Percentiles rank a stretch among this genome's conserved stretches.
phyloP scores from a whole-genome alignment of 192 early-diverging fungal genomes.

The Oehlia diaphana region DNA sequence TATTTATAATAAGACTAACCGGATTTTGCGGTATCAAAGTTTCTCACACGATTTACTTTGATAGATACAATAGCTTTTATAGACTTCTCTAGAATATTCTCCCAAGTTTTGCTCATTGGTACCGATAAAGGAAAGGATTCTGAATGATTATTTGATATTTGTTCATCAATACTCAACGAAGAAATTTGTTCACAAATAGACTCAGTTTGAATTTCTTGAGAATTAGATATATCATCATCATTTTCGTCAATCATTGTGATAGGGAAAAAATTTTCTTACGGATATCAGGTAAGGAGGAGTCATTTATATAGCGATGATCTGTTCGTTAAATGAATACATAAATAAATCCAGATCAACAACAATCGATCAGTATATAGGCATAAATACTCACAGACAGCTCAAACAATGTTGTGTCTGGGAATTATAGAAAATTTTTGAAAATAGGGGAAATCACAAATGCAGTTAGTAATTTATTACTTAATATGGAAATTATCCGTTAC shows the following conservation, averaged over 20 bases:
- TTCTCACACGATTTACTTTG: slow-evolving; percentile 71
- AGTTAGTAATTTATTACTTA: no score
- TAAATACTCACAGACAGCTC: no score
- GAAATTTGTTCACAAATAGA: background rate
- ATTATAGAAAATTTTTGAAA: no score
- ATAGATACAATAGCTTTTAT: slow-evolving; percentile 79
- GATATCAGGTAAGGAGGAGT: no score
- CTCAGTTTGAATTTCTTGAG: background rate
- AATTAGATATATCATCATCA: background rate
- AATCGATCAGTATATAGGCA: no score
- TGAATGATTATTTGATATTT: background rate
- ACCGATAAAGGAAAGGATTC: background rate
- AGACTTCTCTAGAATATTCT: slow-evolving; percentile 67
- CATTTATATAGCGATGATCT: no score
- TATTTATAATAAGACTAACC: slow-evolving; percentile 44
- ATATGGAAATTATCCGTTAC: no score
- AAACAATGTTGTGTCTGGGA: no score
- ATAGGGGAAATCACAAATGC: no score
- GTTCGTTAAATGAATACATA: no score
- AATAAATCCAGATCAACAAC: no score
- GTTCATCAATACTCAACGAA: background rate
- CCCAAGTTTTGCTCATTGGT: slow-evolving; percentile 45
- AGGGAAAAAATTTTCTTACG: no score
- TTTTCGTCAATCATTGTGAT: background rate
- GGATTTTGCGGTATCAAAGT: slow-evolving; percentile 75